Evolutionary conservation across 371 early-diverging fungal species (phyloP), one percentile per base, ranked within the genome.

Genomic region (Mortierella sp.): DNA sequence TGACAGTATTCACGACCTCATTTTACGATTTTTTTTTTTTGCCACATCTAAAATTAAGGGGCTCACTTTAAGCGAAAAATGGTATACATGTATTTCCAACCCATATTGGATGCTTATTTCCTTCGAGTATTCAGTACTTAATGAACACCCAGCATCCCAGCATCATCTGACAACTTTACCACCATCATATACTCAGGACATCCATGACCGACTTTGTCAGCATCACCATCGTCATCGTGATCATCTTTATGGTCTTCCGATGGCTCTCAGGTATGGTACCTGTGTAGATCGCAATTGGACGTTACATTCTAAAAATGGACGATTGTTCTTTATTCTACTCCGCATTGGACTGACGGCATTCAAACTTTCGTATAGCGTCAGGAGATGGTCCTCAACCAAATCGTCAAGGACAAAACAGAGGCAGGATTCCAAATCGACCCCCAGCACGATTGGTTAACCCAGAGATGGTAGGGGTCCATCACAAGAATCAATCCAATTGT

Each of bases 191-290:
- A 40, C 40, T 38, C 40, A 59, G 58, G 58, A 60, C 43, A 36
- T 63, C 45, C 65, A 94, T 94, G 93, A 92, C 92, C 79, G 94
- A 94, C 83, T 90, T 92, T 68, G 88, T 93, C 60, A 90, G 92
- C 45, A 91, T 94, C 71, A 80, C 93, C 53, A 88, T 93, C 45
- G 92, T 92, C 32, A 87, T 94, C 33, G 89, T 93, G 69, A 82
- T 93, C 40, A 92, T 94, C 47, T 85, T 94, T 55, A 80, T 93
- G 65, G 92, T 91, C 24, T 85, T 93, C 59, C 90, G 93, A 58
- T 93, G 93, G 93, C 88, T 94, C 72, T 86, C 93, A 60, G 92
- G 93, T 92, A 91, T 67, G 70, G 1, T 36, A 16, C 13, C 53
- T 40, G 16, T 21, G 7, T 57, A 11, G 32, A 28, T 24, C 11